Evolutionary conservation across 108 stramenopile species (phyloP).

Genomic region (Pseudonitzschia multiseries): DNA sequence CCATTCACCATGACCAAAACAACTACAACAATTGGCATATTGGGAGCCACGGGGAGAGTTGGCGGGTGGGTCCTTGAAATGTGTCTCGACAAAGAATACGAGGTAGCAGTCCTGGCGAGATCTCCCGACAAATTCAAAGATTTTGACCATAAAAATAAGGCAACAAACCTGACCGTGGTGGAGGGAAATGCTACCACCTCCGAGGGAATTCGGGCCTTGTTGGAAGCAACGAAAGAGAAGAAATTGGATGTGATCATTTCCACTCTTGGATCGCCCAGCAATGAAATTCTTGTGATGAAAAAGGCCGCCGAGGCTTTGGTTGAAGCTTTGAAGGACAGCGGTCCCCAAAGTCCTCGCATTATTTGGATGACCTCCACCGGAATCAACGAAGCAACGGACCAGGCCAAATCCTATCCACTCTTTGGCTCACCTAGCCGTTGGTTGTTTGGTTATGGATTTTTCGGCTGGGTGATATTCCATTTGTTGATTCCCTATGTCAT

Average conservation of each 20-base stretch:
- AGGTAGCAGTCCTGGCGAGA: neutral
- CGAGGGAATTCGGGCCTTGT: neutral
- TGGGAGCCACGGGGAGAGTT: constrained; percentile 1
- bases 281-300: constrained; percentile 4
- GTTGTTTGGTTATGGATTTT: constrained; percentile 8
- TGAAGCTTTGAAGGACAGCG: neutral
- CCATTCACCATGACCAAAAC: neutral
- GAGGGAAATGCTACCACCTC: constrained; percentile 5
- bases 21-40: neutral
- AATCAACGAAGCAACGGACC: constrained; percentile 17
- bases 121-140: neutral
- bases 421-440: neutral
- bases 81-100: neutral
- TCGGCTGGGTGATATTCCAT: neutral
- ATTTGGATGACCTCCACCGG: constrained; percentile 17
- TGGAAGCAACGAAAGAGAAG: neutral
- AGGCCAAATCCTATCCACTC: neutral
- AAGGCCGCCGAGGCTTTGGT: constrained; percentile 11
- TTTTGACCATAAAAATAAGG: neutral
- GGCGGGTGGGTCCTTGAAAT: constrained; percentile 3
- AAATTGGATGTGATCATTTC: constrained; percentile 4
- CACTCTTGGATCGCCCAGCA: constrained; percentile 14
- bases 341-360: neutral
- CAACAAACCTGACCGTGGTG: constrained; percentile 1
- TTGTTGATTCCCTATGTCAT: constrained; percentile 15